Evolutionary conservation across 768 basidiomycete genomes (phyloP).

Genomic region (Amanita rubescens): DNA sequence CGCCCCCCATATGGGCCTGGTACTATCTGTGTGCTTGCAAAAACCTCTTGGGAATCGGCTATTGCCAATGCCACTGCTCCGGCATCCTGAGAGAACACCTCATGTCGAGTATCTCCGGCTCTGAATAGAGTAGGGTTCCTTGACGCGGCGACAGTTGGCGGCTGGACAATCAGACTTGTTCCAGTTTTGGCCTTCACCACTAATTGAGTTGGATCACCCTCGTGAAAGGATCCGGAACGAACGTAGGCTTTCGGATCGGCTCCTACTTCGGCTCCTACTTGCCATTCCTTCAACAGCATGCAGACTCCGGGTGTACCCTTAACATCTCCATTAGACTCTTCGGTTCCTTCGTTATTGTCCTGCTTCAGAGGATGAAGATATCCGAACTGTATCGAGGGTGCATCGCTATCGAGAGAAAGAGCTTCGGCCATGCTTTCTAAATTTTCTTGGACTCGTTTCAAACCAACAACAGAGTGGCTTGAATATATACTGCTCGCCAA

Average conservation of each 20-base stretch:
- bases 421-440: constrained; percentile 54
- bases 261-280: constrained; percentile 44
- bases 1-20: constrained; percentile 70
- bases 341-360: constrained; percentile 17
- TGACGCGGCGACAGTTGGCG: constrained; percentile 33
- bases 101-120: background rate
- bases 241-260: constrained; percentile 39
- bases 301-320: constrained; percentile 46
- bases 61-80: background rate
- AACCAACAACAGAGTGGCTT: constrained; percentile 28
- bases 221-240: constrained; percentile 51
- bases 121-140: constrained; percentile 15
- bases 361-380: constrained; percentile 47
- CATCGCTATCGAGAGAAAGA: constrained; percentile 47
- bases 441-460: constrained; percentile 20
- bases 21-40: constrained; percentile 62
- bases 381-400: constrained; percentile 53
- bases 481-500: constrained; percentile 56
- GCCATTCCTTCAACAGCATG: constrained; percentile 64
- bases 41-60: constrained; percentile 31
- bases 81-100: background rate
- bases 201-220: constrained; percentile 7
- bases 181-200: constrained; percentile 1
- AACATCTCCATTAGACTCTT: constrained; percentile 14
- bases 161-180: constrained; percentile 18